Evolutionary conservation across 2,329 filamentous ascomycete genomes (phyloP).

Genomic region (Passalora sequoiae): DNA sequence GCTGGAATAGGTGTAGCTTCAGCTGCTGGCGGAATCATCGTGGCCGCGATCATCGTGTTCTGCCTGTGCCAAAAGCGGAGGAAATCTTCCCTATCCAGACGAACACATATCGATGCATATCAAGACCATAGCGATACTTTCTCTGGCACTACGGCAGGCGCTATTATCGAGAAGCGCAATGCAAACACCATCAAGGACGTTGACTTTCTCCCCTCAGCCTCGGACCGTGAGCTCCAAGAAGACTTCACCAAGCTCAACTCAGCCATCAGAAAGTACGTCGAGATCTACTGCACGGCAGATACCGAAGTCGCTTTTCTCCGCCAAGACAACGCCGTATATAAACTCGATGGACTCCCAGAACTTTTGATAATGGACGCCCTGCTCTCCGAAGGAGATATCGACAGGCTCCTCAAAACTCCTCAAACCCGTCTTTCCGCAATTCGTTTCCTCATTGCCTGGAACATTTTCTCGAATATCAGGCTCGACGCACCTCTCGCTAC

Average conservation of each 20-base stretch:
- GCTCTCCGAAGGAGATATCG: slow-evolving; percentile 7
- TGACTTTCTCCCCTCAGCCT: not conserved
- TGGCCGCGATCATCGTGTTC: not conserved
- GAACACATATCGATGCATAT: not conserved
- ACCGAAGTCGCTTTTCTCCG: not conserved
- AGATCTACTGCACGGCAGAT: slow-evolving; percentile 1
- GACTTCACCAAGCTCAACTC: not conserved
- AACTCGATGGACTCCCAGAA: not conserved
- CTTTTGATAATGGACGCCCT: slow-evolving; percentile 8
- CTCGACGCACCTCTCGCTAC: slow-evolving; percentile 8
- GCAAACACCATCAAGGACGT: not conserved
- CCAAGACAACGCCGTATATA: not conserved
- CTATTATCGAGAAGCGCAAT: not conserved
- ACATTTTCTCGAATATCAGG: slow-evolving; percentile 11
- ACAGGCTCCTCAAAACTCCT: slow-evolving; percentile 10
- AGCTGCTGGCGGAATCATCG: not conserved
- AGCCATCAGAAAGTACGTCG: not conserved
- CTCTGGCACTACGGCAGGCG: not conserved
- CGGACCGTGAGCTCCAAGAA: slow-evolving; percentile 1
- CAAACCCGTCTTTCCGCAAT: slow-evolving; percentile 13
- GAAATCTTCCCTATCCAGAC: not conserved
- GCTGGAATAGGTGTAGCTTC: not conserved
- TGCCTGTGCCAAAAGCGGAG: not conserved
- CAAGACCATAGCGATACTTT: slow-evolving; percentile 1
- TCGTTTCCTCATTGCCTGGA: slow-evolving; percentile 16